Evolutionary conservation across 1,284 basidiomycete genomes (phyloP).

Genomic region (Malassezia sp.): DNA sequence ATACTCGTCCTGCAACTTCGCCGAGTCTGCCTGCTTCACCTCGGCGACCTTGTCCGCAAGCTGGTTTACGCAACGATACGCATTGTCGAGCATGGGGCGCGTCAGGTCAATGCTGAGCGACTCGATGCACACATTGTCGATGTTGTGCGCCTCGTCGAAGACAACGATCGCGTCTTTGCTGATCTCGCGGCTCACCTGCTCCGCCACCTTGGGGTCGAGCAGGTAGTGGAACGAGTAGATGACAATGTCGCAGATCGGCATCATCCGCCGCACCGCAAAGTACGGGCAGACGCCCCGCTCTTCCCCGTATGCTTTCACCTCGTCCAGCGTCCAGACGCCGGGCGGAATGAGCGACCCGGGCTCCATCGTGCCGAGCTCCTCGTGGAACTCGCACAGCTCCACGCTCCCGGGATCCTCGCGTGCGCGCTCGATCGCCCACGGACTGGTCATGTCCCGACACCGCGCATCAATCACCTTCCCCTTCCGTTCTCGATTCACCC

Average conservation of each 20-base stretch:
- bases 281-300: conserved; percentile 86
- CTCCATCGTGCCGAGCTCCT: conserved; percentile 70
- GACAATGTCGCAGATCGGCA: conserved; percentile 87
- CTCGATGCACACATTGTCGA: conserved; percentile 98
- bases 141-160: conserved; percentile 93
- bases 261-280: conserved; percentile 91
- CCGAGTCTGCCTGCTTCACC: conserved; percentile 87
- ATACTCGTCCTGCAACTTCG: conserved; percentile 92
- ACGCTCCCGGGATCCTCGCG: conserved; percentile 79
- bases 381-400: conserved; percentile 87
- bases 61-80: conserved; percentile 73
- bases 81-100: conserved; percentile 94
- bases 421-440: conserved; percentile 72
- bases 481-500: conserved; percentile 93
- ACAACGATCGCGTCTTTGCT: conserved; percentile 97
- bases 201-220: conserved; percentile 95
- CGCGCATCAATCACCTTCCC: conserved; percentile 92
- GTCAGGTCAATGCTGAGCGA: conserved; percentile 95
- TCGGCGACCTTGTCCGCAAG: conserved; percentile 88
- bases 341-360: conserved; percentile 71
- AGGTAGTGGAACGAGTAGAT: conserved; percentile 99
- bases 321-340: conserved; percentile 88
- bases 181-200: conserved; percentile 95
- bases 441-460: conserved; percentile 86
- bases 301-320: conserved; percentile 76